Evolutionary conservation across 768 basidiomycete species (phyloP).

Genomic region (Lanmaoa pseudosensibilis): DNA sequence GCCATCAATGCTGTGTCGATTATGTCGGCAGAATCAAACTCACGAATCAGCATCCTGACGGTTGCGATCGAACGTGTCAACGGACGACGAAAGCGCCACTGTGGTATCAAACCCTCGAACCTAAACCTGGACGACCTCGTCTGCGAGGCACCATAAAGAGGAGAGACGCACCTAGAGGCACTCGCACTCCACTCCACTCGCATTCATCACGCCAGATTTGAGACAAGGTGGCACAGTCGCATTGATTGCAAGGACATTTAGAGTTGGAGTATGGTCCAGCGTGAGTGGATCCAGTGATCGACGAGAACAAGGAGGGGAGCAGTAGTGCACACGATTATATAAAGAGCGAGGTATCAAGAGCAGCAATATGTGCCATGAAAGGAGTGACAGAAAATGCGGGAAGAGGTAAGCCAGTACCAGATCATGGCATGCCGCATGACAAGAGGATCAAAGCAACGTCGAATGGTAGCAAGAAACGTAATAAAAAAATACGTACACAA

Average conservation of each 20-base stretch:
- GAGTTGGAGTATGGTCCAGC: background rate
- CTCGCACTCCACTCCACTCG: background rate
- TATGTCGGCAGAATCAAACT: background rate
- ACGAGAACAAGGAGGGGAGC: constrained; percentile 2
- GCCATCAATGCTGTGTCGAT: too few species aligned
- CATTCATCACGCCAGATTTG: background rate
- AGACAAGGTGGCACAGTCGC: background rate
- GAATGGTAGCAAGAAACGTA: constrained; percentile 6
- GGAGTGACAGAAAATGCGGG: constrained; percentile 9
- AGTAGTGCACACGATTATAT: constrained; percentile 12
- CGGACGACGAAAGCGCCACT: background rate
- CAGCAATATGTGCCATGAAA: constrained; percentile 13
- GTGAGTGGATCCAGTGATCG: background rate
- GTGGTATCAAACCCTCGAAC: background rate
- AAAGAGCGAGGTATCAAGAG: background rate
- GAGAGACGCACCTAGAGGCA: background rate
- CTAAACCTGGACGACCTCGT: background rate
- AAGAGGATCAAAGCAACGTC: constrained; percentile 5
- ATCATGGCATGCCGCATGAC: constrained; percentile 13
- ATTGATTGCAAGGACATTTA: background rate
- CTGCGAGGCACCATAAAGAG: too few species aligned
- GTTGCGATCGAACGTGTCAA: background rate
- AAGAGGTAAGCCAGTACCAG: constrained; percentile 15
- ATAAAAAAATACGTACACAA: constrained; percentile 15
- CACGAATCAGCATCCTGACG: background rate